Conservation (phyloP, 306 rosid species). For the Vigna mungo region DNA sequence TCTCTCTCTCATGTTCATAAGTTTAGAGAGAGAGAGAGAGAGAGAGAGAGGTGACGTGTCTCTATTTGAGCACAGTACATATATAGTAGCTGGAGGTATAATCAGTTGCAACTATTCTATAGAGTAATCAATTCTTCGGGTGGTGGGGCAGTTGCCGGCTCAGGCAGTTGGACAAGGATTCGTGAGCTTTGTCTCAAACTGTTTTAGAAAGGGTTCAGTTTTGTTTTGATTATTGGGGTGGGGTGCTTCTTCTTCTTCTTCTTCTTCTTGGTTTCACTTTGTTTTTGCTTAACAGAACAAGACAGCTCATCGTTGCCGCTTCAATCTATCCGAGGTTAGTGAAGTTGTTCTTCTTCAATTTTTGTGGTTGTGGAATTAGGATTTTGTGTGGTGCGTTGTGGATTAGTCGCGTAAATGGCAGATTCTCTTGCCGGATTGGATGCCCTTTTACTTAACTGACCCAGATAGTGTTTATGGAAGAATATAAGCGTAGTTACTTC, state of each 20-base stretch:
- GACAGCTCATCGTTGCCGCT: constrained; percentile 3
- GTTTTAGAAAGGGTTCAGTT: background rate
- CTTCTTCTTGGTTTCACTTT: constrained; percentile 8
- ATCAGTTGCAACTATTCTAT: background rate
- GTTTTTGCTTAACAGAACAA: constrained; percentile 13
- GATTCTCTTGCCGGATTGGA: constrained; percentile 1
- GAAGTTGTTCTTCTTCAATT: constrained; percentile 15
- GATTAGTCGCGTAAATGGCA: background rate
- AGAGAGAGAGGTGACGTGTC: constrained; percentile 50
- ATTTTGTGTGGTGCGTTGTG: constrained; percentile 32
- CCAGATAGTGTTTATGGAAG: constrained; percentile 1
- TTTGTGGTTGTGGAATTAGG: background rate
- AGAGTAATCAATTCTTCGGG: background rate
- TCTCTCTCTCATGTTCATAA: background rate
- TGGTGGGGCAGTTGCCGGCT: constrained; percentile 48
- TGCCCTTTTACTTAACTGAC: constrained; percentile 24
- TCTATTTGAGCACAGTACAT: constrained; percentile 41
- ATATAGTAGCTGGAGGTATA: constrained; percentile 33
- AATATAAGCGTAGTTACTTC: background rate
- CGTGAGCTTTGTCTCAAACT: constrained; percentile 16
- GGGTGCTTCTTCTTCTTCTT: background rate
- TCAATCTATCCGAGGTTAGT: constrained; percentile 48
- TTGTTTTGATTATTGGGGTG: background rate
- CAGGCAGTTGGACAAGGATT: constrained; percentile 36
- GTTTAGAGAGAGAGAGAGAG: constrained; percentile 7